Evolutionary conservation across 2,329 filamentous ascomycete genomes (phyloP).

Genomic region (Ophiocordyceps australis): DNA sequence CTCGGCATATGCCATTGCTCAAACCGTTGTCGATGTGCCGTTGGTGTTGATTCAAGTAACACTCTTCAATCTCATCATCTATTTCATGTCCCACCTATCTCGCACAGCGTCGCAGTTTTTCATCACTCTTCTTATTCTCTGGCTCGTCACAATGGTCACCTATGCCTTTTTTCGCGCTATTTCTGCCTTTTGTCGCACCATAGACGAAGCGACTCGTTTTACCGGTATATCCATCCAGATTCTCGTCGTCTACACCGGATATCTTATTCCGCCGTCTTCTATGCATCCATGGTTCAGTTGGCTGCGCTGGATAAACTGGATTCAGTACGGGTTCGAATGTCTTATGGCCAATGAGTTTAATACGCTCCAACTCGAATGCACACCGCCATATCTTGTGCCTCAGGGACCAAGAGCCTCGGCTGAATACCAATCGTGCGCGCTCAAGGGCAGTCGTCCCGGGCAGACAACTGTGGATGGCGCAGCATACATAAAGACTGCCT

Average conservation of each 20-base stretch:
- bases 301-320: constrained; percentile 49
- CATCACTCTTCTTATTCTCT: constrained; percentile 44
- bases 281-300: constrained; percentile 44
- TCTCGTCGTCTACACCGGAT: constrained; percentile 51
- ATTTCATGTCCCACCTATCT: constrained; percentile 60
- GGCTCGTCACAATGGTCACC: constrained; percentile 36
- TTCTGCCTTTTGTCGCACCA: constrained; percentile 36
- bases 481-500: constrained; percentile 32
- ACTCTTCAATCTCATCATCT: constrained; percentile 53
- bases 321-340: constrained; percentile 53
- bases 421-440: constrained; percentile 33
- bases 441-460: constrained; percentile 26
- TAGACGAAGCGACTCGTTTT: constrained; percentile 44
- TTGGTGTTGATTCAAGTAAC: constrained; percentile 45
- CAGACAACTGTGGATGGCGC: constrained; percentile 34
- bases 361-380: constrained; percentile 37
- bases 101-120: constrained; percentile 49
- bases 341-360: constrained; percentile 48
- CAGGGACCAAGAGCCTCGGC: constrained; percentile 12
- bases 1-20: constrained; percentile 35
- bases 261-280: constrained; percentile 37
- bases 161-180: constrained; percentile 40
- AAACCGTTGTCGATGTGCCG: constrained; percentile 39
- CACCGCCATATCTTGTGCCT: constrained; percentile 38
- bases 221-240: constrained; percentile 39